phyloP scores from a whole-genome alignment of 371 early-diverging fungal species.

The Funneliformis caledonium region DNA sequence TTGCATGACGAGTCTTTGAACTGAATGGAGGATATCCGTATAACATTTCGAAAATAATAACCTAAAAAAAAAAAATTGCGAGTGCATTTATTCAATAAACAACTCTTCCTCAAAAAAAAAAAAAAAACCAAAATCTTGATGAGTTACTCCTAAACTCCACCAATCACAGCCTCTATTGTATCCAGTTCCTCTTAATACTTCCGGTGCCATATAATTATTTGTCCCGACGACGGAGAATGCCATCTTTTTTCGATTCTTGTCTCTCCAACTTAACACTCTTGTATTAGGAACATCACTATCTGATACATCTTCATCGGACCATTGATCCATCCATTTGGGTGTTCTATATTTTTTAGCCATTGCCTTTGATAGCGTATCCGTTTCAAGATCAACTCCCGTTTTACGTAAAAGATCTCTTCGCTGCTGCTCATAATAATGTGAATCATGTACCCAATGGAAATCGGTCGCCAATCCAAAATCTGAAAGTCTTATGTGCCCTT shows the following conservation, averaged over 20 bases:
- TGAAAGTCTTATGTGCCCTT: conserved; percentile 79
- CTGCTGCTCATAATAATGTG: conserved; percentile 58
- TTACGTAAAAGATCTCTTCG: conserved; percentile 53
- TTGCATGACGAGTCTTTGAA: conserved; percentile 56
- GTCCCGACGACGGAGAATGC: conserved; percentile 84
- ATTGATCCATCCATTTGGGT: conserved; percentile 43
- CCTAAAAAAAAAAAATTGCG: conserved; percentile 42
- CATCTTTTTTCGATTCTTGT: conserved; percentile 58
- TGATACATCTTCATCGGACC: conserved; percentile 42
- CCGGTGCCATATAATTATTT: conserved; percentile 84
- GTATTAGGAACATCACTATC: conserved; percentile 52
- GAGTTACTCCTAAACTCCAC: conserved; percentile 67
- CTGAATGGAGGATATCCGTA: conserved; percentile 80
- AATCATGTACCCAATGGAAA: conserved; percentile 63
- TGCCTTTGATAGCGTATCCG: conserved; percentile 51
- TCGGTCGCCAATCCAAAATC: conserved; percentile 95
- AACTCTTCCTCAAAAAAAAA: background rate
- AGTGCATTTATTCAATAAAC: background rate
- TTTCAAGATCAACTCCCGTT: conserved; percentile 53
- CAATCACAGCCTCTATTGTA: conserved; percentile 73
- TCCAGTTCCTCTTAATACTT: conserved; percentile 64
- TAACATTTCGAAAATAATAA: conserved; percentile 76
- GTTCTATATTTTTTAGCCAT: conserved; percentile 43
- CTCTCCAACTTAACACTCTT: conserved; percentile 63
- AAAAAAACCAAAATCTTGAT: background rate